These are phyloP conservation scores for Coprinopsis cinerea DNA, from an alignment of 768 basidiomycete species.

Conservation along the genomic window DNA sequence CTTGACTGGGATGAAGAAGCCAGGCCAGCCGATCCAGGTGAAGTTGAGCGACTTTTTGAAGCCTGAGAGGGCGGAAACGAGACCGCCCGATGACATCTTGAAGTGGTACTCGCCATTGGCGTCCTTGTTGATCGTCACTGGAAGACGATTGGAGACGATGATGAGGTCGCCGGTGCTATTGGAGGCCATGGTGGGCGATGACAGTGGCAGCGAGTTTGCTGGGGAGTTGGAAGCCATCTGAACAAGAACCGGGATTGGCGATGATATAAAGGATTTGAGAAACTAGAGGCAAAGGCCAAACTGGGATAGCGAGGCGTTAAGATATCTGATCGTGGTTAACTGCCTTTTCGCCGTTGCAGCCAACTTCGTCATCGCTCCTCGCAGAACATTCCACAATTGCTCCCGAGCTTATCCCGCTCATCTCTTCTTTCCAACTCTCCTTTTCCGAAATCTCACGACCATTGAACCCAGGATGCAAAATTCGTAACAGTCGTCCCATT, in stretches of 20 bases:
- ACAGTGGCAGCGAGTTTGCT: not conserved
- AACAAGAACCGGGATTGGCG: conserved; percentile 13
- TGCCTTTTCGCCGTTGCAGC: not conserved
- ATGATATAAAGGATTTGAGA: conserved; percentile 17
- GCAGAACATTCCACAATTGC: too few relatives aligned
- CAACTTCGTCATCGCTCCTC: not conserved
- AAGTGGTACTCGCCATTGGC: conserved; percentile 90
- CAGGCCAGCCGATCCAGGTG: conserved; percentile 97
- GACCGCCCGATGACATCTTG: conserved; percentile 98
- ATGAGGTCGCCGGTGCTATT: conserved; percentile 64
- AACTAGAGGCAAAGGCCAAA: conserved; percentile 24
- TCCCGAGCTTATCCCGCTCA: not conserved
- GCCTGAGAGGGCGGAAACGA: conserved; percentile 93
- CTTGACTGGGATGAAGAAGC: conserved; percentile 88
- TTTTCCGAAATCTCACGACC: conserved; percentile 6
- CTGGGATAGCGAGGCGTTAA: conserved; percentile 25
- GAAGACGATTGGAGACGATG: conserved; percentile 93
- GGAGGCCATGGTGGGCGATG: conserved; percentile 20
- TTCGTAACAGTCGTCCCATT: not conserved
- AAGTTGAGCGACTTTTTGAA: conserved; percentile 98
- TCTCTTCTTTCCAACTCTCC: not conserved
- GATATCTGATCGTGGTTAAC: conserved; percentile 11
- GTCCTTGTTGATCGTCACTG: conserved; percentile 94
- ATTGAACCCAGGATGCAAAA: too few relatives aligned
- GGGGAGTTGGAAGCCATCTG: conserved; percentile 16